phyloP scores from a whole-genome alignment of 2,329 filamentous ascomycete genomes.

The Chrysoporthe cubensis region DNA sequence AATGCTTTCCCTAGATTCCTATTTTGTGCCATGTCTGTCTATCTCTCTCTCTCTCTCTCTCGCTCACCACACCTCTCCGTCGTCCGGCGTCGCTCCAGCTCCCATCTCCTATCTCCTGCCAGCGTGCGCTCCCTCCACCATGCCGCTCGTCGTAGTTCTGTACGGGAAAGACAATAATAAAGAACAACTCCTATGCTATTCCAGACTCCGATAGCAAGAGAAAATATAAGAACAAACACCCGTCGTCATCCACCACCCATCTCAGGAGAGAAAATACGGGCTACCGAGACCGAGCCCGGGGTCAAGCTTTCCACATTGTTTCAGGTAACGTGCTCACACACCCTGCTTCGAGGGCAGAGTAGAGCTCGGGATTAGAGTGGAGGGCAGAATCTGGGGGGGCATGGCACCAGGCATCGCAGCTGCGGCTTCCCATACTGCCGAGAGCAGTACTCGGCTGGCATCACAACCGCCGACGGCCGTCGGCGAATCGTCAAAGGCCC shows the following conservation, averaged over 20 bases:
- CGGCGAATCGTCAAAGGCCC: background rate
- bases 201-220: conserved; percentile 27
- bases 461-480: background rate
- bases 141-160: conserved; percentile 16
- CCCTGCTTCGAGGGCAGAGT: background rate
- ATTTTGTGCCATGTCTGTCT: conserved; percentile 22
- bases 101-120: background rate
- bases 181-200: conserved; percentile 29
- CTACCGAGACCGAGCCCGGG: conserved; percentile 9
- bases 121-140: conserved; percentile 2
- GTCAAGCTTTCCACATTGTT: conserved; percentile 9
- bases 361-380: conserved; percentile 8
- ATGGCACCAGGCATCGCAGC: background rate
- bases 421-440: background rate
- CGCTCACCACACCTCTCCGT: background rate
- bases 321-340: conserved; percentile 7
- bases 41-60: background rate
- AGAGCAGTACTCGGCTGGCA: background rate
- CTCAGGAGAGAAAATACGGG: conserved; percentile 10
- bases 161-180: conserved; percentile 17
- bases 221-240: conserved; percentile 15
- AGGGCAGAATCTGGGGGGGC: background rate
- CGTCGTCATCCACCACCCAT: conserved; percentile 14
- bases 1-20: conserved; percentile 29
- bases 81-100: background rate